These are phyloP conservation scores for Clavulina sp. DNA, from an alignment of 768 basidiomycete genomes.

Conservation along the genomic window DNA sequence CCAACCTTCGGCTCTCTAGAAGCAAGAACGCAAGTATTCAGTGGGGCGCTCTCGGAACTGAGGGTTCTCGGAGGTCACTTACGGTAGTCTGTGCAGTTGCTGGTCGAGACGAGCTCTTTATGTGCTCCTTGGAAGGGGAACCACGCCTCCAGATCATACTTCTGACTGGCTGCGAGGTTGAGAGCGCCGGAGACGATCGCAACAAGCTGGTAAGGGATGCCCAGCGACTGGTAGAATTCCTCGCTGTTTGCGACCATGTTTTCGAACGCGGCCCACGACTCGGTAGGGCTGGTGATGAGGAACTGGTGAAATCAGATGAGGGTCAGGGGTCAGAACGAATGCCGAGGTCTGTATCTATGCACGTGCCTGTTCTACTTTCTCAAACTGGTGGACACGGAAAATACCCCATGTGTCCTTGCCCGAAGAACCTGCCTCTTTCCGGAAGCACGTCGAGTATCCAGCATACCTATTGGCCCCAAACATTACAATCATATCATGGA, in stretches of 20 bases:
- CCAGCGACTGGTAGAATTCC: conserved; percentile 91
- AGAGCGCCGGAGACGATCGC: conserved; percentile 91
- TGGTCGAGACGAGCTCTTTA: conserved; percentile 95
- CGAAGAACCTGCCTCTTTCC: conserved; percentile 94
- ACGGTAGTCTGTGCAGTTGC: conserved; percentile 99
- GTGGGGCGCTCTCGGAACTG: not conserved
- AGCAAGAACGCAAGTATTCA: not conserved
- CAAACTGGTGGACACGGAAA: conserved; percentile 99
- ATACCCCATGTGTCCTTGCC: conserved; percentile 99
- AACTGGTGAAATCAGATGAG: conserved; percentile 35
- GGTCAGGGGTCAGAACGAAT: not conserved
- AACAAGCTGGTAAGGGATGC: conserved; percentile 80
- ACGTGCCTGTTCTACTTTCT: conserved; percentile 71
- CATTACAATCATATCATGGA: not conserved
- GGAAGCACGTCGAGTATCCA: conserved; percentile 77
- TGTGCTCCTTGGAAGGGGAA: conserved; percentile 94
- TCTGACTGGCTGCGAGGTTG: conserved; percentile 93
- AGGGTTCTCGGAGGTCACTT: conserved; percentile 20
- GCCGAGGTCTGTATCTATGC: not conserved
- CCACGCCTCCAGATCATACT: conserved; percentile 97
- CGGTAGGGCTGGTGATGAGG: conserved; percentile 82
- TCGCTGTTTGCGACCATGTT: conserved; percentile 79
- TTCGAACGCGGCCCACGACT: conserved; percentile 90
- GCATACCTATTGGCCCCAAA: conserved; percentile 20
- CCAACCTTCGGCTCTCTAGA: conserved; percentile 78